Conservation (phyloP, 345 rosid species). For the Sonneratia caseolaris region DNA sequence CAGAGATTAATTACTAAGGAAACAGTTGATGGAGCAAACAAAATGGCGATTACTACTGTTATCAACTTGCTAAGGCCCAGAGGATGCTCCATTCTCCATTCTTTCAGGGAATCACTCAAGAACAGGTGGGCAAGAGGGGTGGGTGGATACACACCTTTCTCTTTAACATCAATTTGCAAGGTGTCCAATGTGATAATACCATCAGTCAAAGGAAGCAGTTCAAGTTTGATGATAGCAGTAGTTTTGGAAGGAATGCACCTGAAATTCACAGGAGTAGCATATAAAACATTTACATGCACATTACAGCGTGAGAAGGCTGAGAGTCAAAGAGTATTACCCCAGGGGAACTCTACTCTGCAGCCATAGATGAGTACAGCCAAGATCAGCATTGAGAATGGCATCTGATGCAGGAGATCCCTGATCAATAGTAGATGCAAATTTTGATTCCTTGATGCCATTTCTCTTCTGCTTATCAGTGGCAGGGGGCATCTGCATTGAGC, state of each 20-base stretch:
- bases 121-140: not conserved
- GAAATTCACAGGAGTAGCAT: slow-evolving; percentile 22
- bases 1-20: not conserved
- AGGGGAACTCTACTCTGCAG: slow-evolving; percentile 96
- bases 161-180: slow-evolving; percentile 75
- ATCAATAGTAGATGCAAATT: slow-evolving; percentile 25
- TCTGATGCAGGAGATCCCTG: slow-evolving; percentile 46
- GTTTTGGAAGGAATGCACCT: slow-evolving; percentile 89
- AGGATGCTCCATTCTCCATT: not conserved
- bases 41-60: not conserved
- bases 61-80: not conserved
- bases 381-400: slow-evolving; percentile 55
- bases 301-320: slow-evolving; percentile 11
- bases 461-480: slow-evolving; percentile 24
- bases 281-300: slow-evolving; percentile 4
- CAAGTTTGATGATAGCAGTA: slow-evolving; percentile 77
- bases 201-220: slow-evolving; percentile 94
- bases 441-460: slow-evolving; percentile 23
- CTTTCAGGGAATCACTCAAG: not conserved
- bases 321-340: slow-evolving; percentile 45
- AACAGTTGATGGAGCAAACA: not conserved
- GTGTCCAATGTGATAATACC: slow-evolving; percentile 90
- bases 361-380: slow-evolving; percentile 86
- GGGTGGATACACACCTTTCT: slow-evolving; percentile 61
- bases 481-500: slow-evolving; percentile 19